Evolutionary conservation across 441 rosid species (phyloP).

Genomic region (Croton laevigatus): DNA sequence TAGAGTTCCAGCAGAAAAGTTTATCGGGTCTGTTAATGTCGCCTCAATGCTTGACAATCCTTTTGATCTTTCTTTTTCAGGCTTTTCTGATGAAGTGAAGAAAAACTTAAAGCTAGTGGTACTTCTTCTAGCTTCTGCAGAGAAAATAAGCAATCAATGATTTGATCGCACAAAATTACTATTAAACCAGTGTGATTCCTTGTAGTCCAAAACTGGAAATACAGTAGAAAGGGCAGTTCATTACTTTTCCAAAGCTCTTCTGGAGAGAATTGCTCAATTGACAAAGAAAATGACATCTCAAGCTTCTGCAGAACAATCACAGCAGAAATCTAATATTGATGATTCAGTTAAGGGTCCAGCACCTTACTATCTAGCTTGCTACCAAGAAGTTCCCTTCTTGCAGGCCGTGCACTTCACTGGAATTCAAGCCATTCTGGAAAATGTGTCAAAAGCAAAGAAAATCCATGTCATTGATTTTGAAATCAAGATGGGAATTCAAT

Average conservation of each 20-base stretch:
- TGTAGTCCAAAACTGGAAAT: slow-evolving; percentile 37
- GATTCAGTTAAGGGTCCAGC: slow-evolving; percentile 21
- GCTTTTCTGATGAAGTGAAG: slow-evolving; percentile 32
- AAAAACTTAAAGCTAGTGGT: slow-evolving; percentile 38
- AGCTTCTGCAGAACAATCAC: not conserved
- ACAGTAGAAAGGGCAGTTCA: slow-evolving; percentile 44
- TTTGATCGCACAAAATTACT: slow-evolving; percentile 42
- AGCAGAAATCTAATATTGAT: slow-evolving; percentile 17
- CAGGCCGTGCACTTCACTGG: slow-evolving; percentile 38
- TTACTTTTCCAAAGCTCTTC: slow-evolving; percentile 47
- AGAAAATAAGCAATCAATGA: slow-evolving; percentile 38
- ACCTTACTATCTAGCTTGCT: slow-evolving; percentile 22
- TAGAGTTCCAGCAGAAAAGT: slow-evolving; percentile 27
- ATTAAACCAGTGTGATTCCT: slow-evolving; percentile 32
- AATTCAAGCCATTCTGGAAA: slow-evolving; percentile 50
- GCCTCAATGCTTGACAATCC: too few relatives aligned
- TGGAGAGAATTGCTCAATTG: slow-evolving; percentile 43
- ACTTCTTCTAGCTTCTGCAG: slow-evolving; percentile 42
- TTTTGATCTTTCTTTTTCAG: slow-evolving; percentile 24
- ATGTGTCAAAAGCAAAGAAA: slow-evolving; percentile 36
- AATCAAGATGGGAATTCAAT: slow-evolving; percentile 47
- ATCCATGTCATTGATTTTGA: too few relatives aligned
- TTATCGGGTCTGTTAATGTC: slow-evolving; percentile 14
- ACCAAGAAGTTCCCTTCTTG: slow-evolving; percentile 35
- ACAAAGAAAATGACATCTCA: slow-evolving; percentile 25